Conservation (phyloP, 768 basidiomycete species). For the Pleurotus giganteus region DNA sequence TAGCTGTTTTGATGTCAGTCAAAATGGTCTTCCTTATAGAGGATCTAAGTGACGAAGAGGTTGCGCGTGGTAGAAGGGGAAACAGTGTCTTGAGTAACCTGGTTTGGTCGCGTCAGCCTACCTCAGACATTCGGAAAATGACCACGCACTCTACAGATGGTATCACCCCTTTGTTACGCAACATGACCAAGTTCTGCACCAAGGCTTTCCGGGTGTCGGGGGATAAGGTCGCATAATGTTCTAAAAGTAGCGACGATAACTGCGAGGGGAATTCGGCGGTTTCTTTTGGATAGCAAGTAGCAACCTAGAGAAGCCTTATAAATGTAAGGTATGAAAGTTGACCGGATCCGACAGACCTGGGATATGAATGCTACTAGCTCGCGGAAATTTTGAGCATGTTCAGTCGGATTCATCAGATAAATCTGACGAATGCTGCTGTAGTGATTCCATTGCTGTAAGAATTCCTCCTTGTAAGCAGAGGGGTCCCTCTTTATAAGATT, state of each 20-base stretch:
- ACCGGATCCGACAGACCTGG: conserved; percentile 46
- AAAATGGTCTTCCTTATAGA: conserved; percentile 94
- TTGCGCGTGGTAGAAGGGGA: conserved; percentile 91
- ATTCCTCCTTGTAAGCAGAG: conserved; percentile 88
- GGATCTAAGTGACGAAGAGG: conserved; percentile 76
- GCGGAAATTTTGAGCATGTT: conserved; percentile 80
- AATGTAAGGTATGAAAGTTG: background rate
- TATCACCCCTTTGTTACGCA: conserved; percentile 91
- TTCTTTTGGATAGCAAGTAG: conserved; percentile 90
- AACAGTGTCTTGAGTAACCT: conserved; percentile 92
- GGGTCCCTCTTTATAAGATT: conserved; percentile 97
- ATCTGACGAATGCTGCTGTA: conserved; percentile 87
- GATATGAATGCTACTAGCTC: conserved; percentile 91
- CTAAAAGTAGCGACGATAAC: conserved; percentile 73
- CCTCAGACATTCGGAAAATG: background rate
- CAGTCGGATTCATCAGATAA: conserved; percentile 77
- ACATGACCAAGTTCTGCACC: conserved; percentile 88
- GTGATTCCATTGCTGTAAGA: conserved; percentile 94
- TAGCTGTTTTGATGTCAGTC: conserved; percentile 89
- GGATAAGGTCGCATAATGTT: conserved; percentile 70
- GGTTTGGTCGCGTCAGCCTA: background rate
- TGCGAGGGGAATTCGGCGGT: conserved; percentile 85
- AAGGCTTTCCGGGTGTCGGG: conserved; percentile 83
- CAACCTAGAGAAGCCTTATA: conserved; percentile 47
- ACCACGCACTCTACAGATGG: conserved; percentile 82